These are phyloP conservation scores for Starmerella vitae DNA, from an alignment of 805 yeast genomes.

Conservation along the genomic window DNA sequence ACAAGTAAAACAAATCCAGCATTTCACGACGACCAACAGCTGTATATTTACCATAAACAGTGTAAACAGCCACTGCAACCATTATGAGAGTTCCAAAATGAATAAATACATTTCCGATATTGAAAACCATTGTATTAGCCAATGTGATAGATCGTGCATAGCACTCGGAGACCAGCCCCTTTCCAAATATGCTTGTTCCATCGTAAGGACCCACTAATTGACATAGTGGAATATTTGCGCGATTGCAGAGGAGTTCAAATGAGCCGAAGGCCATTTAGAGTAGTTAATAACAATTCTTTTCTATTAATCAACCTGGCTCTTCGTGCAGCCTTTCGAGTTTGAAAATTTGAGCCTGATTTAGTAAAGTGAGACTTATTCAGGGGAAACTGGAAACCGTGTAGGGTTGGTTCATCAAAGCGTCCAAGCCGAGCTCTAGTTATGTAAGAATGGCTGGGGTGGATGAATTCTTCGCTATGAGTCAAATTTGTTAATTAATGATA, in stretches of 20 bases:
- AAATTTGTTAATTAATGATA: too few species aligned
- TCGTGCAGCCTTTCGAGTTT: too few species aligned
- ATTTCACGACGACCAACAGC: slow-evolving; percentile 89
- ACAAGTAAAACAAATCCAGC: slow-evolving; percentile 53
- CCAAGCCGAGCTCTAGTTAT: too few species aligned
- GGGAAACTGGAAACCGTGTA: too few species aligned
- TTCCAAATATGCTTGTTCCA: slow-evolving; percentile 18
- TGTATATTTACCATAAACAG: slow-evolving; percentile 72
- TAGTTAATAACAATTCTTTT: too few species aligned
- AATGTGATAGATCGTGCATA: slow-evolving; percentile 75
- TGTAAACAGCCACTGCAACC: slow-evolving; percentile 55
- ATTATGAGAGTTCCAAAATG: slow-evolving; percentile 62
- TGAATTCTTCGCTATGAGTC: too few species aligned
- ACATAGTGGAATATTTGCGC: slow-evolving; percentile 68
- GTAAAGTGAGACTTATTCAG: too few species aligned
- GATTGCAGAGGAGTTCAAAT: slow-evolving; percentile 47
- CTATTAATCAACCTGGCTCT: too few species aligned
- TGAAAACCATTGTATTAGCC: slow-evolving; percentile 84
- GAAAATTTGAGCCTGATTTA: too few species aligned
- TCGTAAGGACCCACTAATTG: slow-evolving; percentile 48
- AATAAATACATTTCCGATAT: slow-evolving; percentile 74
- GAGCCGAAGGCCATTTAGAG: slow-evolving; percentile 56
- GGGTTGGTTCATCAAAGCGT: too few species aligned
- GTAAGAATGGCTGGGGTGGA: too few species aligned
- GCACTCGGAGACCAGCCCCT: slow-evolving; percentile 64